Evolutionary conservation across 129 eudicot species (phyloP).

Genomic region (Tanacetum coccineum): DNA sequence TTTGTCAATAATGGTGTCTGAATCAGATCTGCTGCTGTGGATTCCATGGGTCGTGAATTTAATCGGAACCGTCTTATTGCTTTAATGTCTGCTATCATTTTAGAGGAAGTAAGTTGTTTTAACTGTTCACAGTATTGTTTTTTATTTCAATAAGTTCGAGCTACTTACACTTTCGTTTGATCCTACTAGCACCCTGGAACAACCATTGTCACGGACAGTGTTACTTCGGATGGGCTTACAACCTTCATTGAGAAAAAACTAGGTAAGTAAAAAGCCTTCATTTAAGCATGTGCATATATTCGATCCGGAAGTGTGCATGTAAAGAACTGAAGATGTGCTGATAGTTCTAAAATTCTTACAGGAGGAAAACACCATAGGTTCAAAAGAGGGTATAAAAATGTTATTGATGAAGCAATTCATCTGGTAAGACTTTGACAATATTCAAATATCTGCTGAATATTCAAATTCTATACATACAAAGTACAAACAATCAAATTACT

Average conservation of each 20-base stretch:
- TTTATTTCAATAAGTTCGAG: background rate
- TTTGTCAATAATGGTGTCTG: constrained; percentile 22
- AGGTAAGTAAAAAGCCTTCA: constrained; percentile 41
- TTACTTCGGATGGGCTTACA: constrained; percentile 85
- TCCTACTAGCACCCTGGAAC: constrained; percentile 90
- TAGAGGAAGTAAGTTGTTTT: constrained; percentile 75
- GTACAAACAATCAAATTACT: too few relatives aligned
- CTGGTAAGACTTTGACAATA: constrained; percentile 48
- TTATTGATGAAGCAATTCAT: constrained; percentile 92
- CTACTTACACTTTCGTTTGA: constrained; percentile 21
- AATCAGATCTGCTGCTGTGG: constrained; percentile 96
- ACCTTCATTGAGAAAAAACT: constrained; percentile 70
- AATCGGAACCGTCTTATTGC: constrained; percentile 91
- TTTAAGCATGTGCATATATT: background rate
- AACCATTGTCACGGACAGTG: constrained; percentile 96
- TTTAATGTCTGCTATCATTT: constrained; percentile 88
- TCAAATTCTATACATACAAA: background rate
- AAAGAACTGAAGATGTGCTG: constrained; percentile 13
- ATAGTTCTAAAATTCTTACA: constrained; percentile 29
- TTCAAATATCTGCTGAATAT: background rate
- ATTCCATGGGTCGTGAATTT: constrained; percentile 86
- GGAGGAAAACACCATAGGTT: constrained; percentile 97
- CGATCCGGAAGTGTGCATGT: background rate
- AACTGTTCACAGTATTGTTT: background rate
- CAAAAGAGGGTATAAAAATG: constrained; percentile 95